These are phyloP conservation scores for Coniophora puteana DNA, from an alignment of 1,284 basidiomycete genomes.

Conservation along the genomic window DNA sequence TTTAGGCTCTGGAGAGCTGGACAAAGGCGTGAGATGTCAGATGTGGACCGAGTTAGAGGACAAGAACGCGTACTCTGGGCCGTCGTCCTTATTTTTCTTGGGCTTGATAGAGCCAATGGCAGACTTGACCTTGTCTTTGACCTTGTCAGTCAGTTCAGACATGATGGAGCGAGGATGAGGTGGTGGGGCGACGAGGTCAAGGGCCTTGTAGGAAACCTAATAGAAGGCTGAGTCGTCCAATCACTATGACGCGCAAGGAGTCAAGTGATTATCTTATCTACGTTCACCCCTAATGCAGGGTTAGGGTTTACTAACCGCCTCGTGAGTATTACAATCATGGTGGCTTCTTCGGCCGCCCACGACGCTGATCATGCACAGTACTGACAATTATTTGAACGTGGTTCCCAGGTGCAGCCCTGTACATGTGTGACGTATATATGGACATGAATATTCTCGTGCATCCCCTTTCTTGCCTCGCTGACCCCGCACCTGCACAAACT, in stretches of 20 bases:
- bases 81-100: background rate
- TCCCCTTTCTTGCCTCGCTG: no score
- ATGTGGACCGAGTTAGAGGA: background rate
- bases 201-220: no score
- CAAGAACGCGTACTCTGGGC: conserved; percentile 10
- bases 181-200: no score
- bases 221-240: background rate
- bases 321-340: background rate
- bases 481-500: no score
- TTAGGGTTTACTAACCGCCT: conserved; percentile 12
- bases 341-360: no score
- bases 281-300: conserved; percentile 10
- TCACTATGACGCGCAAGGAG: background rate
- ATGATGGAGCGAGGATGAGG: conserved; percentile 10
- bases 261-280: conserved; percentile 20
- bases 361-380: no score
- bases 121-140: conserved; percentile 1
- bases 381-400: no score
- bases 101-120: background rate
- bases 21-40: background rate
- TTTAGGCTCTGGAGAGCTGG: background rate
- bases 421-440: no score
- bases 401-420: no score
- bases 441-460: no score
- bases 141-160: conserved; percentile 9